phyloP scores from a whole-genome alignment of 305 asterid genomes.

The Fraxinus sp. region DNA sequence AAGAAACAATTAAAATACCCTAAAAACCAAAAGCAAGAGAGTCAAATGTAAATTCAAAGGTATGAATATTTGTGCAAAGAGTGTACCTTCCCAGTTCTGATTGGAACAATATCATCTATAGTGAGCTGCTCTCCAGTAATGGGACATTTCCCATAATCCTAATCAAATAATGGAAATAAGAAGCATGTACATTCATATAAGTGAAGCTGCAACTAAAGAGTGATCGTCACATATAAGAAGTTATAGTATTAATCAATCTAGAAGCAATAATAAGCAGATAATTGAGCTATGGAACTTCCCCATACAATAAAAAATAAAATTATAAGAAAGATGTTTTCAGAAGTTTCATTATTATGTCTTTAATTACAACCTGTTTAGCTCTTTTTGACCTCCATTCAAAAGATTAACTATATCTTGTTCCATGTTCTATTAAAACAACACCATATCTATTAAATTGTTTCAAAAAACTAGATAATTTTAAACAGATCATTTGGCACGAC shows the following conservation, averaged over 20 bases:
- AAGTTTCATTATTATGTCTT: neutral
- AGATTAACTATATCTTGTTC: neutral
- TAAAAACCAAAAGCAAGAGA: neutral
- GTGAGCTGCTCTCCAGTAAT: slow-evolving; percentile 87
- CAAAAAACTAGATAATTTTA: neutral
- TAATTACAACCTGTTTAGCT: neutral
- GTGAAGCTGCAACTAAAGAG: slow-evolving; percentile 6
- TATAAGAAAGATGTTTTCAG: neutral
- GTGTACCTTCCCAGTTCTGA: slow-evolving; percentile 86
- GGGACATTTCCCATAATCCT: slow-evolving; percentile 98
- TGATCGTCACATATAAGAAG: neutral
- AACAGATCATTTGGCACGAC: neutral
- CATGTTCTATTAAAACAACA: neutral
- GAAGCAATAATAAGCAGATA: neutral
- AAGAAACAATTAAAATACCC: neutral
- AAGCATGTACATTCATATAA: neutral
- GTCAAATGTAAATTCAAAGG: neutral
- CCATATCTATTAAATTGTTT: neutral
- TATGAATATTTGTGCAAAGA: neutral
- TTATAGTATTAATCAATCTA: neutral
- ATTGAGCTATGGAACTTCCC: neutral
- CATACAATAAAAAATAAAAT: neutral
- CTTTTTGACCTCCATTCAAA: neutral
- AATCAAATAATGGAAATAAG: slow-evolving; percentile 10
- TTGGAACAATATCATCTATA: slow-evolving; percentile 74